Base-by-base conservation (phyloP, 2,329 filamentous ascomycete species). In the Neopestalotiopsis sp. region DNA sequence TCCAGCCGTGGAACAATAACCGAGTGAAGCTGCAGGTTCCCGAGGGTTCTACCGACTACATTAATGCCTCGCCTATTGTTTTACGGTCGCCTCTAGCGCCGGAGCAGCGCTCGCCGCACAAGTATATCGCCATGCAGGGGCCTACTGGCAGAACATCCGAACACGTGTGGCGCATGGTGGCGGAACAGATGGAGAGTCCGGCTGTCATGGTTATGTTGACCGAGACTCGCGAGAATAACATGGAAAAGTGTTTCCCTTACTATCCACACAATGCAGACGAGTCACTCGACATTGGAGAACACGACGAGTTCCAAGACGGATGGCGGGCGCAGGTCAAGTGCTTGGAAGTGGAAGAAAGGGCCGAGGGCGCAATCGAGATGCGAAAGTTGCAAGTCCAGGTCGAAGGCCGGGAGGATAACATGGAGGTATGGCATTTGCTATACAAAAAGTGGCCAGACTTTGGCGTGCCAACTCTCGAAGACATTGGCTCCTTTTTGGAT, bases 101-200 rank as follows among this genome's bases (percentile, higher is more conserved):
- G 0, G 71, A 74, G 3, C 69, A 73, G 12, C 77, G 78, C 9
- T 81, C 83, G 1, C 79, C 83, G 2, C 81, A 87, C 62, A 82
- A 87, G 67, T 98, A 97, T 80, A 97, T 99, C 74, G 96, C 95
- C 66, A 98, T 97, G 79, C 94, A 97, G 82, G 96, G 96, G 0
- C 96, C 96, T 5, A 97, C 95, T 76, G 81, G 86, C 69, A 88
- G 89, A 32, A 93, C 92, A 17, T 86, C 92, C 67, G 89, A 91
- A 73, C 94, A 97, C 77, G 93, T 97, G 72, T 99, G 95, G 93
- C 93, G 96, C 77, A 99, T 99, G 96, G 85, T 98, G 45, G 93
- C 93, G 78, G 91, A 97, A 75, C 94, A 97, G 80, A 80, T 87
- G 65, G 77, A 83, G 32, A 90, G 91, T 60, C 89, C 92, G 2